Evolutionary conservation across 2,329 filamentous ascomycete genomes (phyloP).

Genomic region (Penicillium sp.): DNA sequence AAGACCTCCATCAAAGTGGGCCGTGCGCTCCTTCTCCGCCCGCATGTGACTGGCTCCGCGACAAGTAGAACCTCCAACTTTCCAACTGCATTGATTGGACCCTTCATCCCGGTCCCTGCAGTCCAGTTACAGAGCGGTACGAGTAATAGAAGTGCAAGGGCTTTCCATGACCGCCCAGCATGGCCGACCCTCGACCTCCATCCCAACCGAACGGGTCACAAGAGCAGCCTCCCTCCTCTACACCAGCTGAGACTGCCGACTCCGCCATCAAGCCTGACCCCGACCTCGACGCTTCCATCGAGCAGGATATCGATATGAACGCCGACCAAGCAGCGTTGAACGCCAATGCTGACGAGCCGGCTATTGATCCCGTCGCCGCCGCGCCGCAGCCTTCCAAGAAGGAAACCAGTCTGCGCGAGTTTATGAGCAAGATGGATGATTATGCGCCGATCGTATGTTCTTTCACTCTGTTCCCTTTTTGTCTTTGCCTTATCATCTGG

Average conservation of each 20-base stretch:
- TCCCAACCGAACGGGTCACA: constrained; percentile 23
- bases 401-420: constrained; percentile 86
- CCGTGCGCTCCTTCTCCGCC: constrained; percentile 15
- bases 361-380: constrained; percentile 36
- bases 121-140: constrained; percentile 11
- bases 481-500: neutral
- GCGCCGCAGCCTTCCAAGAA: constrained; percentile 66
- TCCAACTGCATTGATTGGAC: constrained; percentile 13
- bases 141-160: neutral
- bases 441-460: constrained; percentile 85
- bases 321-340: constrained; percentile 14
- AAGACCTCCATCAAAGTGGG: constrained; percentile 1
- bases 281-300: constrained; percentile 33
- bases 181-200: constrained; percentile 31
- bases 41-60: constrained; percentile 15
- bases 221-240: constrained; percentile 20
- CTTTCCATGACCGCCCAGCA: constrained; percentile 24
- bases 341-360: constrained; percentile 5
- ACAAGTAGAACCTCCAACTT: constrained; percentile 9
- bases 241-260: constrained; percentile 19
- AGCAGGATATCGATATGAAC: constrained; percentile 37
- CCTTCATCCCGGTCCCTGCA: constrained; percentile 16
- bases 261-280: constrained; percentile 21
- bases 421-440: constrained; percentile 94
- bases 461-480: neutral